Conservation (phyloP, 352 stramenopile genomes). For the Phytophthora vignae region DNA sequence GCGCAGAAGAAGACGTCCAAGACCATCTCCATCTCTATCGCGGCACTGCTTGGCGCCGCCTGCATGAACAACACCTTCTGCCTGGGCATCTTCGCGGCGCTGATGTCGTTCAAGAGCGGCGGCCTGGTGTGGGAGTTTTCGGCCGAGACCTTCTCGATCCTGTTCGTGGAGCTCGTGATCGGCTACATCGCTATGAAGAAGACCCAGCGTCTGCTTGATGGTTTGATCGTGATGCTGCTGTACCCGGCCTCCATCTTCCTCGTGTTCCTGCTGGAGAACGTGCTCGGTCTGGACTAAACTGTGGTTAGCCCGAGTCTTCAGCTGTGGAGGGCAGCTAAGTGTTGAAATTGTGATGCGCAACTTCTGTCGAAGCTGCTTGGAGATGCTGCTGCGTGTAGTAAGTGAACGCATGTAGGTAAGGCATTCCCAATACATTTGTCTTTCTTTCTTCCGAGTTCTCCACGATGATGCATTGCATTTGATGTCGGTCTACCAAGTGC, state of each 20-base stretch:
- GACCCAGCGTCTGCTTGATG: conserved; percentile 88
- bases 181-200: conserved; percentile 86
- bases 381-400: background rate
- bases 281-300: conserved; percentile 90
- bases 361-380: conserved; percentile 1
- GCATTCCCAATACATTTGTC: background rate
- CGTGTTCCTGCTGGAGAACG: conserved; percentile 94
- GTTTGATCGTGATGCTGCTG: conserved; percentile 86
- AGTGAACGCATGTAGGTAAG: background rate
- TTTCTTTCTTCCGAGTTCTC: no score
- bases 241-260: conserved; percentile 95
- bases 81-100: conserved; percentile 97
- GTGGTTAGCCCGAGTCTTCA: conserved; percentile 4
- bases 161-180: conserved; percentile 95
- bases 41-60: conserved; percentile 93
- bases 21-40: conserved; percentile 97
- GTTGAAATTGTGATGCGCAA: background rate
- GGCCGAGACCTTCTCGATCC: conserved; percentile 97
- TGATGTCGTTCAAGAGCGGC: conserved; percentile 94
- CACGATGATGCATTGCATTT: no score
- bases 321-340: conserved; percentile 12
- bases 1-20: conserved; percentile 98
- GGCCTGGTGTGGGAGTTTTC: conserved; percentile 98
- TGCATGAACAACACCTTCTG: conserved; percentile 99
- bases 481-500: no score